Evolutionary conservation across 1,284 basidiomycete genomes (phyloP), one percentile per base, ranked within the genome.

Genomic region (Irpex sp.): DNA sequence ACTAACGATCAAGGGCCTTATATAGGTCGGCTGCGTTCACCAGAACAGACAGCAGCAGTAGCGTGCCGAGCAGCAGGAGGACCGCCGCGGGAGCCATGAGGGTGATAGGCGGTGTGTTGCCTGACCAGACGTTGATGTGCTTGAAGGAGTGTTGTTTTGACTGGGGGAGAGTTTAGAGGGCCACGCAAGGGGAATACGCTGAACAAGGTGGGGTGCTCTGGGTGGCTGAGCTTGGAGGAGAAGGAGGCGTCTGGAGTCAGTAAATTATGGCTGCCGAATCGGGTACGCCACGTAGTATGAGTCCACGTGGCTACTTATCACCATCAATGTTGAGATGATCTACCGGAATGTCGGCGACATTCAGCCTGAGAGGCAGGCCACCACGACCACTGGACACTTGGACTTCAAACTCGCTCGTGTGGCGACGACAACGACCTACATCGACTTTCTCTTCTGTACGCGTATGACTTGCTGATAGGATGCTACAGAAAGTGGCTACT

Each of bases 1-100:
- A 83, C 87, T 78, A 74, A 92, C 90, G 76, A 70, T 90, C 91
- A 65, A 93, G 78, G 66, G 83, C 70, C 76, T 92, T 92, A 74
- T 93, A 93, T 46, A 88, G 80, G 77, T 93, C 91, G 19, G 84
- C 81, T 13, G 89, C 90, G 46, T 77, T 75, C 31, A 79, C 83
- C 8, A 87, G 66, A 51, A 81, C 73, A 13, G 78, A 75, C 47
- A 84, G 71, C 35, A 82, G 68, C 13, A 90, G 70, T 21, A 69
- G 79, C 59, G 66, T 80, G 59, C 67, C 73, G 36, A 70, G 72
- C 70, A 68, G 72, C 70, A 70, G 72, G 57, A 67, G 69, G 46
- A 65, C 68, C 67, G 55, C 60, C 7, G 53, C 53, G 49, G 65
- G 64, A 35, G 63, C 63, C 70, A 71, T 71, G 61, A 49, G 60